Percentiles rank a stretch among this genome's conserved stretches.
Conservation (phyloP, 2,329 filamentous ascomycete genomes). For the Pyrenophora teres region DNA sequence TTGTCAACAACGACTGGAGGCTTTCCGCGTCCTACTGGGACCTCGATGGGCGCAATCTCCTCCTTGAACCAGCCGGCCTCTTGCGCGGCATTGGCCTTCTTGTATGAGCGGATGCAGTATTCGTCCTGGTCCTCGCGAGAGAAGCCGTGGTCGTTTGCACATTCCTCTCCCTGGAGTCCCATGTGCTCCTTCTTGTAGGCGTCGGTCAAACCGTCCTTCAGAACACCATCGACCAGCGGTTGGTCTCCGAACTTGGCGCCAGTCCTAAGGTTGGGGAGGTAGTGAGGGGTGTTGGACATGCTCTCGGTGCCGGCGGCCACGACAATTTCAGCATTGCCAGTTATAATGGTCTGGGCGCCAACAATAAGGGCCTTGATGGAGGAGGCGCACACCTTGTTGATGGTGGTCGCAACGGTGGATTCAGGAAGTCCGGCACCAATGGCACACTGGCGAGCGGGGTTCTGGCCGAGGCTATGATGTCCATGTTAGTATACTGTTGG, state of each 20-base stretch:
- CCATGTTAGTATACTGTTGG: slow-evolving; percentile 7
- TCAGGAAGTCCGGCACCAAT: slow-evolving; percentile 84
- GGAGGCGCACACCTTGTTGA: slow-evolving; percentile 99
- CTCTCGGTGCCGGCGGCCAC: slow-evolving; percentile 95
- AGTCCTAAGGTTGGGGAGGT: slow-evolving; percentile 82
- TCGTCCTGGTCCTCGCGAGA: slow-evolving; percentile 87
- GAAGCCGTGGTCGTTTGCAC: slow-evolving; percentile 80
- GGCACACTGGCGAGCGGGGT: slow-evolving; percentile 92
- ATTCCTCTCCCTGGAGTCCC: slow-evolving; percentile 92
- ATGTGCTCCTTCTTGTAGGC: slow-evolving; percentile 97
- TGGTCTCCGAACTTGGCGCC: slow-evolving; percentile 95
- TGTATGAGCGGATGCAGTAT: slow-evolving; percentile 93
- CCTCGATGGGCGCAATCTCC: slow-evolving; percentile 89
- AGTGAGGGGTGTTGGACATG: slow-evolving; percentile 98
- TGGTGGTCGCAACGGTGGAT: slow-evolving; percentile 81
- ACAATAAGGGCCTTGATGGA: slow-evolving; percentile 92
- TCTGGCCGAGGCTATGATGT: slow-evolving; percentile 80
- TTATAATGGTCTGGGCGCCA: slow-evolving; percentile 96
- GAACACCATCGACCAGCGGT: slow-evolving; percentile 83
- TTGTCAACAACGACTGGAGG: slow-evolving; percentile 77
- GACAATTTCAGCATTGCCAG: slow-evolving; percentile 88
- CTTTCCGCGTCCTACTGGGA: slow-evolving; percentile 88
- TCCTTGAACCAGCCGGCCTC: slow-evolving; percentile 78
- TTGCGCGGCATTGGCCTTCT: slow-evolving; percentile 86
- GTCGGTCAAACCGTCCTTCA: slow-evolving; percentile 94